A percentile compares a stretch with the other conserved stretches of the same genome.
Conservation (phyloP, 2,329 filamentous ascomycete species). For the Penicillium sp. region DNA sequence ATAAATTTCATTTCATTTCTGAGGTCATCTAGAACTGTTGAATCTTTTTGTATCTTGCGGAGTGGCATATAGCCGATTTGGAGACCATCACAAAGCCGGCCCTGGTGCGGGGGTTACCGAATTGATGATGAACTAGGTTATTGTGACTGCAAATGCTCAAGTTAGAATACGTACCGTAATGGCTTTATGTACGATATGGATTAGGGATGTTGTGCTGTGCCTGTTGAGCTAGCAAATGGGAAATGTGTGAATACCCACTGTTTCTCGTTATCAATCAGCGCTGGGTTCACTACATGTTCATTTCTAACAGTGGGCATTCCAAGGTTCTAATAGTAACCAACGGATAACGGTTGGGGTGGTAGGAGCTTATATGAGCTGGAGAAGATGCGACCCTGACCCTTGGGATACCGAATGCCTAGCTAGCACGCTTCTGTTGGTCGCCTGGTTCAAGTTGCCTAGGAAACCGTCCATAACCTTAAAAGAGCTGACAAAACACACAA, state of each 20-base stretch:
- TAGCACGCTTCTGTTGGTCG: not conserved
- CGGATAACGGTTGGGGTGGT: not conserved
- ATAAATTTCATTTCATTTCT: not conserved
- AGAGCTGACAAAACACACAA: not conserved
- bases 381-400: too few species aligned
- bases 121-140: not conserved
- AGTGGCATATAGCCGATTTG: conserved; percentile 7
- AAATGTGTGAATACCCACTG: not conserved
- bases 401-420: too few species aligned
- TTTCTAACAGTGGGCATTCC: not conserved
- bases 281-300: not conserved
- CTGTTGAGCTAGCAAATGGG: not conserved
- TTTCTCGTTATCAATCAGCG: not conserved
- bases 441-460: not conserved
- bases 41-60: not conserved
- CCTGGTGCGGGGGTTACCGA: not conserved
- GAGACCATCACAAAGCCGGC: not conserved
- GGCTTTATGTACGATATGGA: not conserved
- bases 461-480: not conserved
- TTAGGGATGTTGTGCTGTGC: not conserved
- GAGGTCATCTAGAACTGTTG: not conserved
- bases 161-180: not conserved
- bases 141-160: not conserved
- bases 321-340: too few species aligned
- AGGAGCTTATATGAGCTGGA: too few species aligned